Evolutionary conservation across 2,329 filamentous ascomycete species (phyloP).

Genomic region (Colletotrichum noveboracense): DNA sequence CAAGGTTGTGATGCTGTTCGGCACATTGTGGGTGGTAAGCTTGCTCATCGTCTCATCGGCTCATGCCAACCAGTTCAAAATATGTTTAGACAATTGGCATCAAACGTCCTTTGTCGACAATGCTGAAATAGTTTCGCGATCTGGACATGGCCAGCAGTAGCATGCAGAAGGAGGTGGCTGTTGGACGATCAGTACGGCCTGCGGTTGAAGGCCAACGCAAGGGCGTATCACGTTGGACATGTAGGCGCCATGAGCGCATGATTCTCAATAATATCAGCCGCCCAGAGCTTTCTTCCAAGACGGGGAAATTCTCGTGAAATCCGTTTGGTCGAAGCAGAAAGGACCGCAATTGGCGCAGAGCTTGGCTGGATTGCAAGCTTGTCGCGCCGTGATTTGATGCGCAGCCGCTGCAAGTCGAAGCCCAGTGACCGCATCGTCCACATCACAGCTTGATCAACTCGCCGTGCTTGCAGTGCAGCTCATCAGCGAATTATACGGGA

Average conservation of each 20-base stretch:
- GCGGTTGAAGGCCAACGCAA: not conserved
- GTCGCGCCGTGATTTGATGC: not conserved
- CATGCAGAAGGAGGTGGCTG: not conserved
- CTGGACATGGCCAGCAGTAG: accelerated
- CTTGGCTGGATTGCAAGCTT: not conserved
- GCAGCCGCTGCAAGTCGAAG: not conserved
- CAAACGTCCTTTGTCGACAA: not conserved
- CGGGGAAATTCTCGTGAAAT: not conserved
- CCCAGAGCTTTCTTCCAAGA: not conserved
- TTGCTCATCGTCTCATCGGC: not conserved
- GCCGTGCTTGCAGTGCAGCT: not conserved
- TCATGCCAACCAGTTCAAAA: not conserved
- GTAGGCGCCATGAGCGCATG: not conserved
- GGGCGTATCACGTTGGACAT: not conserved
- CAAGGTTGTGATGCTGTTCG: not conserved
- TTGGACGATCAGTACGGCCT: not conserved
- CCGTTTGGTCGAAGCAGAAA: not conserved
- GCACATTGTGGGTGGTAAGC: not conserved
- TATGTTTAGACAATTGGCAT: not conserved
- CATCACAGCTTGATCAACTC: not conserved
- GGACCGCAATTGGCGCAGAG: not conserved
- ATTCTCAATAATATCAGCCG: not conserved
- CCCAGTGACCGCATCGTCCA: not conserved
- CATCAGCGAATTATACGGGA: not conserved
- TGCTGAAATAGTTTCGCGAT: not conserved